phyloP scores from a whole-genome alignment of 108 stramenopile genomes.

The Aurantiochytrium sp. region DNA sequence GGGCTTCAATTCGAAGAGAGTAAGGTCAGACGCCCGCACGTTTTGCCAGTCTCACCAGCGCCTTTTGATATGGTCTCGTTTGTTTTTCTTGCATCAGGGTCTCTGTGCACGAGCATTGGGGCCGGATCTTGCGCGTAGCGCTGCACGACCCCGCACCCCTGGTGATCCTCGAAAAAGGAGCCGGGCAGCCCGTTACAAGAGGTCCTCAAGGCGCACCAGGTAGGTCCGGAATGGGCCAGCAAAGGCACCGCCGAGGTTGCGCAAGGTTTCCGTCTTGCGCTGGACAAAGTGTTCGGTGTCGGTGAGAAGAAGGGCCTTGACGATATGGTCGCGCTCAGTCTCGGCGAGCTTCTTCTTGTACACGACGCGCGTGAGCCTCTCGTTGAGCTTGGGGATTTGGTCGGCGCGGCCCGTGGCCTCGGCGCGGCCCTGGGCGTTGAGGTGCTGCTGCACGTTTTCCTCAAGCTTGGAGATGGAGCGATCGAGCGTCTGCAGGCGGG shows the following conservation, averaged over 20 bases:
- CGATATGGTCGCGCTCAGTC: not conserved
- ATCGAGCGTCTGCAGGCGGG: not conserved
- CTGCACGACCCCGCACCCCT: too few species aligned
- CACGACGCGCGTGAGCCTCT: not conserved
- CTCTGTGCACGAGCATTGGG: too few species aligned
- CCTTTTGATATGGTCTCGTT: too few species aligned
- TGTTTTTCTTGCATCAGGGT: too few species aligned
- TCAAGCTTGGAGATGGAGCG: not conserved
- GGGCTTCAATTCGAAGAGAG: too few species aligned
- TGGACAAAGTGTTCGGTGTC: not conserved
- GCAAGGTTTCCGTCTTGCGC: not conserved
- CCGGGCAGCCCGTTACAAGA: not conserved
- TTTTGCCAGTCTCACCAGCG: too few species aligned
- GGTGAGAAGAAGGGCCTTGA: not conserved
- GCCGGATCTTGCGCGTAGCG: too few species aligned
- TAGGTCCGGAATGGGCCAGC: not conserved
- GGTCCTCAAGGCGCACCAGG: slow-evolving; percentile 2
- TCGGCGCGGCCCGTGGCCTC: not conserved
- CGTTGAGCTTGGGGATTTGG: not conserved
- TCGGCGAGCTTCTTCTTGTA: not conserved
- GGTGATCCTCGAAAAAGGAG: too few species aligned
- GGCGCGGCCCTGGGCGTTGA: not conserved
- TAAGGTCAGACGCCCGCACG: too few species aligned
- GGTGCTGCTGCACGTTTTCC: not conserved
- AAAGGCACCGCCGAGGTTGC: not conserved